Evolutionary conservation across 192 early-diverging fungal genomes (phyloP).

Genomic region (Pilobolus umbonatus): DNA sequence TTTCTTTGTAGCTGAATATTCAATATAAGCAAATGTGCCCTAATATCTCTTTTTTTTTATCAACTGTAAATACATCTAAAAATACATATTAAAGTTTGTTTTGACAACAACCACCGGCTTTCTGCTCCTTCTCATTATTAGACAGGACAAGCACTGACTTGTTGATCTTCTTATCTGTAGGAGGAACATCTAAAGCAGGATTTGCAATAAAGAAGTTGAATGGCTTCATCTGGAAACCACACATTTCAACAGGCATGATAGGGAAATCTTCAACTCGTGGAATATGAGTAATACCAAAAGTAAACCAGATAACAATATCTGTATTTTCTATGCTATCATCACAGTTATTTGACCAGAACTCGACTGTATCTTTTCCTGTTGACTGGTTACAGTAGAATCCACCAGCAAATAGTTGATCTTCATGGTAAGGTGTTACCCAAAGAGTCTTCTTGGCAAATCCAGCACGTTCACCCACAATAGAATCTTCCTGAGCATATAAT

Average conservation of each 20-base stretch:
- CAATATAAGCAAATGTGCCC: too few species aligned
- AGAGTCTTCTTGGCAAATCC: slow-evolving; percentile 35
- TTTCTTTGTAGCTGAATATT: too few species aligned
- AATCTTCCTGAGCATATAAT: slow-evolving; percentile 30
- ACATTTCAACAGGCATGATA: slow-evolving; percentile 34
- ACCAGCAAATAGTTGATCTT: slow-evolving; percentile 36
- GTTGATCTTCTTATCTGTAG: slow-evolving; percentile 28
- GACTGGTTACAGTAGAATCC: slow-evolving; percentile 41
- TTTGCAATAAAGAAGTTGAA: slow-evolving; percentile 36
- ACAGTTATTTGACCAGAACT: slow-evolving; percentile 22
- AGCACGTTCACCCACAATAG: slow-evolving; percentile 33
- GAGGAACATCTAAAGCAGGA: slow-evolving; percentile 32
- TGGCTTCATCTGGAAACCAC: slow-evolving; percentile 36
- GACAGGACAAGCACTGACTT: slow-evolving; percentile 25
- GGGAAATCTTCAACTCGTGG: slow-evolving; percentile 37
- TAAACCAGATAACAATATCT: slow-evolving; percentile 36
- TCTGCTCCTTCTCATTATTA: too few species aligned
- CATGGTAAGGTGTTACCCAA: slow-evolving; percentile 38
- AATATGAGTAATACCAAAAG: slow-evolving; percentile 37
- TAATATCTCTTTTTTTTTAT: too few species aligned
- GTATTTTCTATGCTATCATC: slow-evolving; percentile 17
- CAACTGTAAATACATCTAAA: too few species aligned
- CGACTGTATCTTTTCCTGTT: slow-evolving; percentile 20
- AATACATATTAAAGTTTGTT: too few species aligned
- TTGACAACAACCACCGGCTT: too few species aligned